Percentiles rank a stretch among this genome's conserved stretches.
Evolutionary conservation across 805 yeast species (phyloP).

Genomic region (Saccharomycopsis vini): DNA sequence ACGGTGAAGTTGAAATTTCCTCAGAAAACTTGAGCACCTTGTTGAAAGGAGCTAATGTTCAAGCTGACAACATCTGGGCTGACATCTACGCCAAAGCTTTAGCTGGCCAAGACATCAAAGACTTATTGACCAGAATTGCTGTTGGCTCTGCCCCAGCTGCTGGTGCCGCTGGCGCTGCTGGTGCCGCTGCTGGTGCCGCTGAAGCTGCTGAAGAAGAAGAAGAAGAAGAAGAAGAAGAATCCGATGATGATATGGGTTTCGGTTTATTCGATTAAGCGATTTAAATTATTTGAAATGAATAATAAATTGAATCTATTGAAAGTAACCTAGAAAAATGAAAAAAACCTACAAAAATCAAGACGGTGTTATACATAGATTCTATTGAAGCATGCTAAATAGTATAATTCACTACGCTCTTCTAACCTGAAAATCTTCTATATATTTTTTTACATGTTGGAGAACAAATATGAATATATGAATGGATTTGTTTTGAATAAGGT

Average conservation of each 20-base stretch:
- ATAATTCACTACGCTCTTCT: too few species aligned
- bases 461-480: too few species aligned
- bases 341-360: too few species aligned
- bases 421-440: too few species aligned
- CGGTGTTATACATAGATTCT: too few species aligned
- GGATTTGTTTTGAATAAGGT: too few species aligned
- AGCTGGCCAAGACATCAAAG: constrained; percentile 76
- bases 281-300: not conserved
- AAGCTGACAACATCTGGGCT: constrained; percentile 78
- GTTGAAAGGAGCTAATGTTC: constrained; percentile 75
- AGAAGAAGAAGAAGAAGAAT: constrained; percentile 43
- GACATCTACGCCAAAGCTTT: constrained; percentile 84
- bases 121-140: constrained; percentile 57
- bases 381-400: too few species aligned
- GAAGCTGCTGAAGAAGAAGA: constrained; percentile 57
- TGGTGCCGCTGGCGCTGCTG: constrained; percentile 59
- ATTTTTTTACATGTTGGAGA: too few species aligned
- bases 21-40: constrained; percentile 74
- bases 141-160: constrained; percentile 72
- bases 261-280: constrained; percentile 75
- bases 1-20: constrained; percentile 80
- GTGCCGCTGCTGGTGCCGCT: constrained; percentile 51
- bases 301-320: not conserved
- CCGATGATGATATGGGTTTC: constrained; percentile 82
- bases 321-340: too few species aligned